Evolutionary conservation across 2,329 filamentous ascomycete genomes (phyloP), one percentile per base, ranked within the genome.

Genomic region (Trichophaea hybrida): DNA sequence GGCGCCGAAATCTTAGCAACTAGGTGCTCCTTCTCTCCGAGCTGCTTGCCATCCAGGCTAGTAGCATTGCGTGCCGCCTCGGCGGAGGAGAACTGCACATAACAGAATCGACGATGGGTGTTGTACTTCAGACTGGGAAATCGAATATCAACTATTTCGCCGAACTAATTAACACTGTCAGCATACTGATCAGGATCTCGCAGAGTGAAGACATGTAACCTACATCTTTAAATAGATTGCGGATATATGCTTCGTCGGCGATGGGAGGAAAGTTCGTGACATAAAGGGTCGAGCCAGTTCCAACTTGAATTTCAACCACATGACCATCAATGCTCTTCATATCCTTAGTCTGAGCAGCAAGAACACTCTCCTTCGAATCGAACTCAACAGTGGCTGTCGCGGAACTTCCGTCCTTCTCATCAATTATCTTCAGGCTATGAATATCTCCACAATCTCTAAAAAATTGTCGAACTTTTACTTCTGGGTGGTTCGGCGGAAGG

Each of bases 71-170:
- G 77, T 0, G 89, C 87, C 56, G 80, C 79, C n/a, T 78, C 77
- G 2, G 78, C 73, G 35, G 82, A 81, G 52, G 82, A 78, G 70
- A 96, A 96, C n/a, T 94, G 88, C 5, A 96, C 78, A 71, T 98
- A 98, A 75, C 90, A 96, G 74, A 98, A 98, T 31, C 93, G 85
- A 35, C 93, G 86, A 67, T 87, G 84, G 1, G 85, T 84, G 69
- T 96, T 91, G 72, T 80, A 89, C 71, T 94, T 94, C 55, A 98
- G 79, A 59, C 88, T 95, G 1, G 93, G 93, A 74, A 93, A 93
- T 24, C 93, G 84, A 56, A 97, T 79, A 68, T 84, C 87, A 58
- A 94, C 77, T 58, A 98, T 83, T 48, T 91, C 82, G 48, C 93
- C 93, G 68, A 84, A 76, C 71, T 49, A 59, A 61, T 57, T 67